phyloP scores from a whole-genome alignment of 805 yeast species.

The Pichia manshurica region DNA sequence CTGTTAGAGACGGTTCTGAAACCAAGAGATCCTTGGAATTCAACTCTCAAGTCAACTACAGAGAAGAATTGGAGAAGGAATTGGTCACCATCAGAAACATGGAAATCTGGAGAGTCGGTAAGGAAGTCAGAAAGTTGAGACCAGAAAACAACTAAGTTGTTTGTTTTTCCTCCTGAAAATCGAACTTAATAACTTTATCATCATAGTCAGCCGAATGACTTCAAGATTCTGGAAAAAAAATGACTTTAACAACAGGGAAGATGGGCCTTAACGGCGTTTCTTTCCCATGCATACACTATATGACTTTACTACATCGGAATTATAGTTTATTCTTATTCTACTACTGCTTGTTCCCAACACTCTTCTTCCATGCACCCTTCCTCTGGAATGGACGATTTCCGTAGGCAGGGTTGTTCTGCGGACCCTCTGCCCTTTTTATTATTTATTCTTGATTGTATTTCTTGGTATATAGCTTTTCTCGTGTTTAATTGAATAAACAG shows the following conservation, averaged over 20 bases:
- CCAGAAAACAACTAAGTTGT: slow-evolving; percentile 87
- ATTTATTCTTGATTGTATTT: not conserved
- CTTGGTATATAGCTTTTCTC: slow-evolving; percentile 23
- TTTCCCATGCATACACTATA: too few relatives aligned
- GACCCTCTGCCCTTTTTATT: not conserved
- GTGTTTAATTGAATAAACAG: slow-evolving; percentile 39
- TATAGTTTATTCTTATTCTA: slow-evolving; percentile 4
- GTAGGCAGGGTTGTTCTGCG: too few relatives aligned
- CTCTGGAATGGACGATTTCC: too few relatives aligned
- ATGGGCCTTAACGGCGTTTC: too few relatives aligned
- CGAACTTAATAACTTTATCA: too few relatives aligned
- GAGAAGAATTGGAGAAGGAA: slow-evolving; percentile 92
- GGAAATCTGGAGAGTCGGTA: slow-evolving; percentile 99
- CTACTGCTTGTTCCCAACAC: slow-evolving; percentile 3
- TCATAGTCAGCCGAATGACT: slow-evolving; percentile 1
- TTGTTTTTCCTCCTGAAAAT: too few relatives aligned
- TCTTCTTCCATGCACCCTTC: not conserved
- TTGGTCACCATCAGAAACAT: slow-evolving; percentile 87
- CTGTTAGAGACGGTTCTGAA: slow-evolving; percentile 94
- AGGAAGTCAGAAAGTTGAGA: slow-evolving; percentile 99
- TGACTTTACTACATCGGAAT: slow-evolving; percentile 1
- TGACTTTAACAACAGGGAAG: too few relatives aligned
- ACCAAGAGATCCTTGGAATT: slow-evolving; percentile 97
- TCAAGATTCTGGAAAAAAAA: not conserved
- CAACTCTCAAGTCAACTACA: slow-evolving; percentile 97